A percentile compares a stretch with the other conserved stretches of the same genome.
phyloP scores from a whole-genome alignment of 2,329 filamentous ascomycete species.

The Penicillium sp. region DNA sequence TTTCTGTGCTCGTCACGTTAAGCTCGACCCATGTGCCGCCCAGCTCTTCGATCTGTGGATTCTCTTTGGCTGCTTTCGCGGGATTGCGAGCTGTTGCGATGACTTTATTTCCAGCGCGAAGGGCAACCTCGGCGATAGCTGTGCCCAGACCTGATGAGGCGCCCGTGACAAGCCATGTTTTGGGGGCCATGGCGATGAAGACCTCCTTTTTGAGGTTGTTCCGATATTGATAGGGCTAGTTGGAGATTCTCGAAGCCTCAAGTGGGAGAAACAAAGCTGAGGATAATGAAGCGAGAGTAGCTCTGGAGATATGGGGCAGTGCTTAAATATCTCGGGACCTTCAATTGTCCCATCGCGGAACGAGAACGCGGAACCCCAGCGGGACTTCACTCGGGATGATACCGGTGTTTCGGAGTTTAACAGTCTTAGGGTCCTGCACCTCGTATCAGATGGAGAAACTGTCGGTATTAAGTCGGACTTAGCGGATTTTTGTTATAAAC shows the following conservation, averaged over 20 bases:
- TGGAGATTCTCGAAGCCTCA: background rate
- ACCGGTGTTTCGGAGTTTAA: background rate
- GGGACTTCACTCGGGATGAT: background rate
- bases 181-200: slow-evolving; percentile 3
- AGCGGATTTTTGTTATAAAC: background rate
- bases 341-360: background rate
- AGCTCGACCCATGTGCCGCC: slow-evolving; percentile 19
- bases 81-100: slow-evolving; percentile 28
- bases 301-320: background rate
- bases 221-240: background rate
- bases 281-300: too few relatives aligned
- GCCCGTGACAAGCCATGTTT: slow-evolving; percentile 24
- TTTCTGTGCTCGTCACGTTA: slow-evolving; percentile 11
- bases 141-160: slow-evolving; percentile 26
- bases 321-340: background rate
- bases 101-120: slow-evolving; percentile 25
- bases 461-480: slow-evolving; percentile 2
- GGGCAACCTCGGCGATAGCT: slow-evolving; percentile 21
- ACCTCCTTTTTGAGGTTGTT: background rate
- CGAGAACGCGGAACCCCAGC: background rate
- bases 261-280: too few relatives aligned
- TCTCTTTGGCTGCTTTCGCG: slow-evolving; percentile 17
- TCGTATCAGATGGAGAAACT: background rate
- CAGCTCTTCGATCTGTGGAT: slow-evolving; percentile 17
- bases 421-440: background rate